These are phyloP conservation scores for Nitzschia inconspicua DNA, from an alignment of 108 stramenopile genomes.

Conservation along the genomic window DNA sequence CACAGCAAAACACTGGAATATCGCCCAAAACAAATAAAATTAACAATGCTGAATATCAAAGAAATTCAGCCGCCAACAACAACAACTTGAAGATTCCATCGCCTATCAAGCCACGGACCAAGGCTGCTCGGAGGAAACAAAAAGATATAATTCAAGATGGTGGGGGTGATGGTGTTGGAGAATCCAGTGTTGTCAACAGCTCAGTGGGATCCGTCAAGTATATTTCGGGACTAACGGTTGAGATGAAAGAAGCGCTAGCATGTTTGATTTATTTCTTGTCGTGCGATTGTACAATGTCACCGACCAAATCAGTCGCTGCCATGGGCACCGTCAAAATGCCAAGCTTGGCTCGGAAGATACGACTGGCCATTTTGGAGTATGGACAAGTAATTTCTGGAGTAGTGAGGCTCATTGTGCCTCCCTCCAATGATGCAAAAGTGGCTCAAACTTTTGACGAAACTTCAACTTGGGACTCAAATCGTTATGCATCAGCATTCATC, in stretches of 20 bases:
- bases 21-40: too few species aligned
- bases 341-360: constrained; percentile 23
- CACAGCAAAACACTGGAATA: too few species aligned
- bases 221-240: background rate
- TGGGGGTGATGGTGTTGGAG: constrained; percentile 6
- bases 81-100: background rate
- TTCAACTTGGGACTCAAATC: background rate
- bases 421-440: background rate
- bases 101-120: constrained; percentile 1
- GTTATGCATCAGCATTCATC: background rate
- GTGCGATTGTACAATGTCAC: constrained; percentile 44
- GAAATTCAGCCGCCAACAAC: too few species aligned
- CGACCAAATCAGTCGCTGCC: constrained; percentile 23
- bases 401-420: constrained; percentile 2
- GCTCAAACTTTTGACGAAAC: background rate
- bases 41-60: too few species aligned
- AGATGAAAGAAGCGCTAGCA: constrained; percentile 38
- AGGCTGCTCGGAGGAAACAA: constrained; percentile 30
- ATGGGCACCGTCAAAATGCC: constrained; percentile 7
- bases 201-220: background rate
- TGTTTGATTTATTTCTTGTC: constrained; percentile 45
- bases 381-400: background rate
- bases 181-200: background rate
- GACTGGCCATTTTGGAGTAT: constrained; percentile 23
- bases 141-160: background rate